Conservation (phyloP, 306 rosid genomes). For the Boehmeria nivea region DNA sequence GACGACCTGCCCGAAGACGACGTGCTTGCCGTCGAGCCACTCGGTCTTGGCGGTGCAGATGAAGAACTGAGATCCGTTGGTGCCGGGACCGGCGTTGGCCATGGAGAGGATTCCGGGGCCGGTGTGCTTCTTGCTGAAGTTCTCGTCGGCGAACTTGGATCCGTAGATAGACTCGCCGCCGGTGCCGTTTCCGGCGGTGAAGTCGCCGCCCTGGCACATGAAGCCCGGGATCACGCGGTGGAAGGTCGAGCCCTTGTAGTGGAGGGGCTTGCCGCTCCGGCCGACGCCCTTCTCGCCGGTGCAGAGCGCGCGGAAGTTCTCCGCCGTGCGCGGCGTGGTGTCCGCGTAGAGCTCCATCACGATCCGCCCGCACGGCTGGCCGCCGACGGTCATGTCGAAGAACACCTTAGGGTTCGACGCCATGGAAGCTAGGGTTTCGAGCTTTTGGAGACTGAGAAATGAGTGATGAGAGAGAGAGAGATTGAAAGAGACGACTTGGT, state of each 20-base stretch:
- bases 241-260: constrained; percentile 75
- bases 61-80: constrained; percentile 97
- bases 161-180: constrained; percentile 97
- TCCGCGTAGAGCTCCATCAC: constrained; percentile 86
- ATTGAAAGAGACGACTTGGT: neutral
- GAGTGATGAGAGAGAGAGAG: neutral
- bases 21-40: constrained; percentile 96
- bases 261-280: constrained; percentile 69
- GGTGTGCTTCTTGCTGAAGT: constrained; percentile 82
- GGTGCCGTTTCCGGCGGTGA: constrained; percentile 90
- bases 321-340: constrained; percentile 67
- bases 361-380: constrained; percentile 56
- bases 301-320: constrained; percentile 95
- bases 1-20: constrained; percentile 71
- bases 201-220: constrained; percentile 97
- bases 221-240: constrained; percentile 92
- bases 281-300: constrained; percentile 91
- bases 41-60: constrained; percentile 72
- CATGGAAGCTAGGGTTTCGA: constrained; percentile 15
- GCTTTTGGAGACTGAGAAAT: neutral
- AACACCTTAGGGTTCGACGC: constrained; percentile 65
- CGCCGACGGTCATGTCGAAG: constrained; percentile 72
- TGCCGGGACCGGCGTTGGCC: constrained; percentile 88
- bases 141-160: constrained; percentile 82
- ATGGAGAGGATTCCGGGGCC: constrained; percentile 79